Percentiles rank a stretch among this genome's conserved stretches.
These are phyloP conservation scores for Chlamydomonas sphaeroides DNA, from an alignment of 139 green algal genomes.

Conservation along the genomic window DNA sequence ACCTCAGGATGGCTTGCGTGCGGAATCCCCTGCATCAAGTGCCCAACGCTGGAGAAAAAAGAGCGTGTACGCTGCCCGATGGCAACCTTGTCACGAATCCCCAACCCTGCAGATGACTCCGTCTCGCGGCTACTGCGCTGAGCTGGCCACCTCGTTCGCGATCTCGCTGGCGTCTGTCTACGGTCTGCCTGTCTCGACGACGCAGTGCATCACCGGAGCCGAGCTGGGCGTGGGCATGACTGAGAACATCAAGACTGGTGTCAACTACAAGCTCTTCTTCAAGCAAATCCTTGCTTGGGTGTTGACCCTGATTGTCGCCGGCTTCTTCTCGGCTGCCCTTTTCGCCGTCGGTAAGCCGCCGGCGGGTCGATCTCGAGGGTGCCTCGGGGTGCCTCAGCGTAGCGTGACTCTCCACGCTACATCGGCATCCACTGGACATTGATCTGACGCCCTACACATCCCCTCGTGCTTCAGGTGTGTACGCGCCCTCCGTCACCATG, in stretches of 20 bases:
- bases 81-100: no score
- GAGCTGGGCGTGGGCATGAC: slow-evolving; percentile 51
- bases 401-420: no score
- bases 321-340: neutral
- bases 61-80: no score
- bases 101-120: slow-evolving; percentile 51
- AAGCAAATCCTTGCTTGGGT: slow-evolving; percentile 50
- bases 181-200: slow-evolving; percentile 44
- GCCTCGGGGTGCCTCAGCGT: no score
- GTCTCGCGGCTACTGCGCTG: slow-evolving; percentile 41
- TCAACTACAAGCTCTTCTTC: slow-evolving; percentile 46
- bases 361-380: no score
- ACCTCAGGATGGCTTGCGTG: no score
- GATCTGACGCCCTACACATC: no score
- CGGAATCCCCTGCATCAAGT: no score
- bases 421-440: no score
- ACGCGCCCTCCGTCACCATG: neutral
- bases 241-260: slow-evolving; percentile 25
- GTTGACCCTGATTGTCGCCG: slow-evolving; percentile 44
- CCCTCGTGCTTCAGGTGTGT: neutral
- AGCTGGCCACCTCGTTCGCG: slow-evolving; percentile 51
- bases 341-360: no score
- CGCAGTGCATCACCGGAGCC: slow-evolving; percentile 51
- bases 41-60: no score
- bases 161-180: slow-evolving; percentile 53